Conservation (phyloP, 495 filamentous ascomycete genomes). For the Amorphotheca resinae region DNA sequence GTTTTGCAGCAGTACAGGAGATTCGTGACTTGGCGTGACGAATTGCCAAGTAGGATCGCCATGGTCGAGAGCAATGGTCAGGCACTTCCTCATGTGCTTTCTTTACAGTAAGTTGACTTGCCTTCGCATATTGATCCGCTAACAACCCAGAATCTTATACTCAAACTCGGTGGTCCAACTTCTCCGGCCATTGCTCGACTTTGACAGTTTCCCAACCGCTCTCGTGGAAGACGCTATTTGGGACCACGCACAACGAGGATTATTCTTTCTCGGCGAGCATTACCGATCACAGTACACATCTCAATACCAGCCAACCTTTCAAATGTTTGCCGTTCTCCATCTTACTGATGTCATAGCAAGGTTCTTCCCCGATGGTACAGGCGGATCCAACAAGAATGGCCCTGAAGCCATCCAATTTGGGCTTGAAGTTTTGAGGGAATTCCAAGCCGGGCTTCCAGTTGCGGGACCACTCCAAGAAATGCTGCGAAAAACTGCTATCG, state of each 20-base stretch:
- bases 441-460: constrained; percentile 20
- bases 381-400: constrained; percentile 13
- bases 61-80: constrained; percentile 19
- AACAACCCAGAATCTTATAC: constrained; percentile 15
- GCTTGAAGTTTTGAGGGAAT: constrained; percentile 22
- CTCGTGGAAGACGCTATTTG: constrained; percentile 15
- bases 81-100: constrained; percentile 27
- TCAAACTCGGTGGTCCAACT: constrained; percentile 15
- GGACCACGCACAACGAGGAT: constrained; percentile 16
- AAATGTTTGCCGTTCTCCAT: constrained; percentile 26
- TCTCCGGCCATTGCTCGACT: constrained; percentile 18
- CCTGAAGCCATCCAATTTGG: constrained; percentile 21
- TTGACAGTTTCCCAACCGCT: constrained; percentile 6
- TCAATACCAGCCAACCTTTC: constrained; percentile 24
- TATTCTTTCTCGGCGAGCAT: constrained; percentile 16
- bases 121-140: neutral
- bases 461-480: constrained; percentile 26
- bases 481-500: constrained; percentile 19
- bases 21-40: constrained; percentile 22
- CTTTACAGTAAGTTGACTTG: constrained; percentile 22
- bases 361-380: constrained; percentile 14
- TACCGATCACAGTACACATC: constrained; percentile 21
- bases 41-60: constrained; percentile 20
- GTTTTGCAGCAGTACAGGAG: constrained; percentile 21
- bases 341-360: constrained; percentile 22